Evolutionary conservation across 768 basidiomycete species (phyloP), one percentile per base, ranked within the genome.

Genomic region (Austroboletus festivus): DNA sequence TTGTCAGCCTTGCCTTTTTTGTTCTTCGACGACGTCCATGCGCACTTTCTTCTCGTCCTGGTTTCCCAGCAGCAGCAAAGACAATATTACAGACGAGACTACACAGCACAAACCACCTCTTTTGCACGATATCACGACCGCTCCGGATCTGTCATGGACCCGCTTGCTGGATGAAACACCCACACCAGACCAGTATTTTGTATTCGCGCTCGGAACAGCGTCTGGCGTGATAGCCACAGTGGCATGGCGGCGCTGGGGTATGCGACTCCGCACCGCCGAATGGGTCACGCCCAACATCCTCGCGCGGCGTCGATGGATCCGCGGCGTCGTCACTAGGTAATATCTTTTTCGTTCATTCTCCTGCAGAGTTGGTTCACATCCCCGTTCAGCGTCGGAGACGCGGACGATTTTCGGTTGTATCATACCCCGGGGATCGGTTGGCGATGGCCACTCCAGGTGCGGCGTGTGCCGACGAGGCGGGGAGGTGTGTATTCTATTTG

Each of bases 391-490:
- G 90, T 92, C 44, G 88, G 88, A 3, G 91, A 93, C 59, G 83
- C 78, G 12, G 94, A 97, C 67, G 91, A 91, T 60, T 93, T 95
- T 65, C 67, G 70, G 42, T 42, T 98, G 24, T 96, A 83, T 56
- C 94, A 98, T 60, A 93, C 84, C 0, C 93, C 94, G 0, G 75
- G 78, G 0, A 61, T 89, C 22, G 86, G 89, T 28, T 91, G 84
- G 73, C 71, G 74, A 41, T 87, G 81, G 76, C 89, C 86, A 0
- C 52, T 89, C 52, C 87, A 83, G 54, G 73, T 89, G 42, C 77
- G 88, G 47, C 61, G 65, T 13, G 71, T 93, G 31, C 91, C 93
- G 0, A 62, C 71, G 4, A 61, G 65, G 22, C 56, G 65, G 18
- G 85, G 81, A 79, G 83, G 86, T 85, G 28, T 1, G 37, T 28